phyloP scores from a whole-genome alignment of 2,329 filamentous ascomycete species.

The Cladophialophora psammophila region DNA sequence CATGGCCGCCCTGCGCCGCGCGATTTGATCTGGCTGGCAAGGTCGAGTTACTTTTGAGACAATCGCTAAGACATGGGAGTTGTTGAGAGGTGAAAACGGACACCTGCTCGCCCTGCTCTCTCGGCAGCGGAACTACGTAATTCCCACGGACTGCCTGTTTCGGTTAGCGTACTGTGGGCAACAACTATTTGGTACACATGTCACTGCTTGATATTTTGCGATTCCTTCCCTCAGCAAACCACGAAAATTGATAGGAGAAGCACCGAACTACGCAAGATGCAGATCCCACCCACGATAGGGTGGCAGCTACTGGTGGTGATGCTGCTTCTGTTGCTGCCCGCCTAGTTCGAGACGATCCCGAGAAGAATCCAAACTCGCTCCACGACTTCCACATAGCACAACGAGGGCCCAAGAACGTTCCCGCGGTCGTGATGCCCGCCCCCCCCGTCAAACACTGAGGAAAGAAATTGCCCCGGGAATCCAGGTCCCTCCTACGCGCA shows the following conservation, averaged over 20 bases:
- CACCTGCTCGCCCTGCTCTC: neutral
- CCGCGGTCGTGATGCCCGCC: conserved; percentile 17
- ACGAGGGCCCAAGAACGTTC: conserved; percentile 33
- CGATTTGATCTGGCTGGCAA: neutral
- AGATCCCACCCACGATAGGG: too few relatives aligned
- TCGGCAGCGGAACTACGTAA: conserved; percentile 18
- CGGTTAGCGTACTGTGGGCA: conserved; percentile 5
- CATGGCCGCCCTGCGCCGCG: conserved; percentile 25
- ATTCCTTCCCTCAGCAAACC: too few relatives aligned
- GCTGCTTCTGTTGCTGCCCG: too few relatives aligned
- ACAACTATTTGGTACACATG: too few relatives aligned
- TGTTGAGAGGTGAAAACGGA: neutral
- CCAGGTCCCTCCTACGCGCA: conserved; percentile 30
- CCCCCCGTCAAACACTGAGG: neutral
- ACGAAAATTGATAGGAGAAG: too few relatives aligned
- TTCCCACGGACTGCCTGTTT: conserved; percentile 5
- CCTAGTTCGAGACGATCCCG: conserved; percentile 15
- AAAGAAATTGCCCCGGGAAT: conserved; percentile 25
- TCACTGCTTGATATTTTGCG: too few relatives aligned
- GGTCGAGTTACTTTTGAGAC: neutral
- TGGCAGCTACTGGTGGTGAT: too few relatives aligned
- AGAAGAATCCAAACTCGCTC: conserved; percentile 33
- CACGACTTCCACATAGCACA: conserved; percentile 30
- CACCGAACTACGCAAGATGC: too few relatives aligned
- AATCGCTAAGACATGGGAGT: neutral